Evolutionary conservation across 805 yeast genomes (phyloP).

Genomic region (Dipodascus albidus): DNA sequence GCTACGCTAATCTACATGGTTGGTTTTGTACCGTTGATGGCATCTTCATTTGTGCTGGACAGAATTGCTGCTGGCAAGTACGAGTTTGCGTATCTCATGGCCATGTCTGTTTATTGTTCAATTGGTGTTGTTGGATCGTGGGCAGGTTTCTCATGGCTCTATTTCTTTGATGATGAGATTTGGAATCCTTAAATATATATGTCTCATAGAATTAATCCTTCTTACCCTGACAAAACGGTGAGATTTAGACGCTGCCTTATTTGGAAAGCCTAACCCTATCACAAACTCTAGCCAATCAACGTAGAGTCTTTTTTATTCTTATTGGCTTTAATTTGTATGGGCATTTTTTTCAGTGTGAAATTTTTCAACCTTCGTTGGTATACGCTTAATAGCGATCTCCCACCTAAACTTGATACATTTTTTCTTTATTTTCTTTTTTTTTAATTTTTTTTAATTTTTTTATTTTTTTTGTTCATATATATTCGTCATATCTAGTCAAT

Average conservation of each 20-base stretch:
- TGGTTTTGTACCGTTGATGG: conserved; percentile 55
- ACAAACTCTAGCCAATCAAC: background rate
- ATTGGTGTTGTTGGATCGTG: conserved; percentile 78
- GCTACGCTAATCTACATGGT: conserved; percentile 53
- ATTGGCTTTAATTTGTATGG: background rate
- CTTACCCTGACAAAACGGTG: background rate
- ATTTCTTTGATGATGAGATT: conserved; percentile 58
- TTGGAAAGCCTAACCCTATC: background rate
- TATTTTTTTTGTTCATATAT: background rate
- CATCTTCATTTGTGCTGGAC: conserved; percentile 45
- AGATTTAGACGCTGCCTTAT: background rate
- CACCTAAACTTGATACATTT: background rate
- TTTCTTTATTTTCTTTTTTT: background rate
- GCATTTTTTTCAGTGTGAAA: background rate
- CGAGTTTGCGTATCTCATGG: conserved; percentile 71
- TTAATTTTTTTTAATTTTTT: background rate
- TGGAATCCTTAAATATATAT: conserved; percentile 10
- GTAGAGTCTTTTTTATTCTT: background rate
- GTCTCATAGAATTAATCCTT: background rate
- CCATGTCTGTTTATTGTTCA: conserved; percentile 76
- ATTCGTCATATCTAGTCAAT: background rate
- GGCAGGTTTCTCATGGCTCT: conserved; percentile 82
- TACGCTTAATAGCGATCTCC: background rate
- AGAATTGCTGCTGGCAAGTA: conserved; percentile 37
- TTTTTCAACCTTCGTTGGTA: background rate